These are phyloP conservation scores for Eucalyptus microcorys DNA, from an alignment of 345 rosid genomes.

Conservation along the genomic window DNA sequence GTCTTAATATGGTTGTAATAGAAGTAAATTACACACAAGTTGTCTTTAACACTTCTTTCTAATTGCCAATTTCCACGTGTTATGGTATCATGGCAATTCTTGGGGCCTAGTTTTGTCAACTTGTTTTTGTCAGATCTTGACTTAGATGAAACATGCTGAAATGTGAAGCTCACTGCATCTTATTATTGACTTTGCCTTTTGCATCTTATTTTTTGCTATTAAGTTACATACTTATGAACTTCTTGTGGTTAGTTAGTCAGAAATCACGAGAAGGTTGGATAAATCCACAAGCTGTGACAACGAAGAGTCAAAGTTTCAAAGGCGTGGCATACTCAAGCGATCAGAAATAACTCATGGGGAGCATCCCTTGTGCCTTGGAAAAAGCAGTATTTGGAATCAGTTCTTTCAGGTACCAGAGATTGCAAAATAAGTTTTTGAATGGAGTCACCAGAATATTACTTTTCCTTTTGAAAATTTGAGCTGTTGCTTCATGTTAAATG, in stretches of 20 bases:
- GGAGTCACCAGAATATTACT: not conserved
- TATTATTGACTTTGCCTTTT: not conserved
- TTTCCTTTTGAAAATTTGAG: not conserved
- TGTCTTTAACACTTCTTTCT: not conserved
- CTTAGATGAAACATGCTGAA: not conserved
- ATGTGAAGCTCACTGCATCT: not conserved
- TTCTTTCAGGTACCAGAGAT: constrained; percentile 70
- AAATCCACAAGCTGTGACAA: constrained; percentile 28
- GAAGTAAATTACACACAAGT: not conserved
- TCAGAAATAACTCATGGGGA: constrained; percentile 75
- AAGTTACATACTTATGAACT: constrained; percentile 25
- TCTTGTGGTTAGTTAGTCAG: constrained; percentile 96
- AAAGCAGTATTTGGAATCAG: constrained; percentile 85
- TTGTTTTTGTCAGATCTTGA: not conserved
- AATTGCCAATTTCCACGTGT: not conserved
- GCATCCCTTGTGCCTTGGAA: constrained; percentile 92
- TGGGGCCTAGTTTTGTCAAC: not conserved
- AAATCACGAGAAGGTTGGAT: constrained; percentile 81
- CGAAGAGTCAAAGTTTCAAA: constrained; percentile 36
- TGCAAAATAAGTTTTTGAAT: not conserved
- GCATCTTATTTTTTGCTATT: not conserved
- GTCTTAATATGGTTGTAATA: not conserved
- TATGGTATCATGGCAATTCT: not conserved
- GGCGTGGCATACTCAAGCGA: constrained; percentile 54
- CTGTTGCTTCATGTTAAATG: not conserved